Percentiles rank a stretch among this genome's conserved stretches.
Evolutionary conservation across 768 basidiomycete genomes (phyloP).

Genomic region (Auricularia sp.): DNA sequence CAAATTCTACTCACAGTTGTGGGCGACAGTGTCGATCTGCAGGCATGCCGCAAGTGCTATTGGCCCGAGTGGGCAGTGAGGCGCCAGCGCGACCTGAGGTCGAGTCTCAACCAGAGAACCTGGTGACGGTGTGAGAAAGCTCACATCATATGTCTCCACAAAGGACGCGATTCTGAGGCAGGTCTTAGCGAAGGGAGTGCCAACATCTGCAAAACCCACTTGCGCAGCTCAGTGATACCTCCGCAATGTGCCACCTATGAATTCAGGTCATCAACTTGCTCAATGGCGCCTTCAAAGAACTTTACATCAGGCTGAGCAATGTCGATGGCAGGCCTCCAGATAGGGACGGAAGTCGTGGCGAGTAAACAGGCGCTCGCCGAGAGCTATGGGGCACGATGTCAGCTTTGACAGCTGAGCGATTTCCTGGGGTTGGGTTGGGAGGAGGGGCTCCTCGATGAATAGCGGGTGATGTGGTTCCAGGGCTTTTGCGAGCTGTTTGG

Average conservation of each 20-base stretch:
- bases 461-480: conserved; percentile 50
- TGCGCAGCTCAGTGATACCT: conserved; percentile 46
- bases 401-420: conserved; percentile 46
- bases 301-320: conserved; percentile 60
- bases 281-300: background rate
- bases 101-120: background rate
- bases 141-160: conserved; percentile 62
- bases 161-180: conserved; percentile 38
- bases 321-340: conserved; percentile 52
- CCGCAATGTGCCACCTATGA: conserved; percentile 48
- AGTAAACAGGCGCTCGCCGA: conserved; percentile 55
- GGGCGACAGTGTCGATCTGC: conserved; percentile 46
- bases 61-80: conserved; percentile 64
- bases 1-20: conserved; percentile 39
- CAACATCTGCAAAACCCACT: background rate
- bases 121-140: conserved; percentile 13
- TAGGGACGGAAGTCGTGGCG: conserved; percentile 55
- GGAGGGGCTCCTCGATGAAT: conserved; percentile 59
- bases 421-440: conserved; percentile 51
- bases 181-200: background rate
- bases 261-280: background rate
- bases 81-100: conserved; percentile 25
- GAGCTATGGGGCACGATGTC: conserved; percentile 50
- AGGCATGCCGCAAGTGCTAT: conserved; percentile 64
- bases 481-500: conserved; percentile 52